Percentiles rank a stretch among this genome's conserved stretches.
Evolutionary conservation across 2,329 filamentous ascomycete species (phyloP).

Genomic region (Cladosporium velox): DNA sequence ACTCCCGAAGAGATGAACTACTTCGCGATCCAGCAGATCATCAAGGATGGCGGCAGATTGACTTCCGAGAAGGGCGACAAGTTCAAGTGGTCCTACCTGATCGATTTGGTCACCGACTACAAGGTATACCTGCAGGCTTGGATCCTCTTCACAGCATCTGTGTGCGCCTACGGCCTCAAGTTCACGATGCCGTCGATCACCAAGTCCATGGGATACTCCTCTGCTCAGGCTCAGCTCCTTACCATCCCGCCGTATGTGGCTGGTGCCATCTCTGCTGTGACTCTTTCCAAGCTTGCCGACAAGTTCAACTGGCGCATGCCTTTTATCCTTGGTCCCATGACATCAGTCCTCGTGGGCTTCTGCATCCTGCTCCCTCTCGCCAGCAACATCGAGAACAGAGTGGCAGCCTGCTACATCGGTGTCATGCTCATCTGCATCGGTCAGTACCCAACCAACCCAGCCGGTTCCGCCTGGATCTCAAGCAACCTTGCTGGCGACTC

Average conservation of each 20-base stretch:
- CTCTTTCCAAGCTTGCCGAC: conserved; percentile 58
- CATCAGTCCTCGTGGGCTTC: conserved; percentile 27
- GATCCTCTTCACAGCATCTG: conserved; percentile 28
- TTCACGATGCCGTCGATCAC: conserved; percentile 57
- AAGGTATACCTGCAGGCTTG: conserved; percentile 30
- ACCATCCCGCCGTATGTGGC: conserved; percentile 36
- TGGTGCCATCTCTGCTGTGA: conserved; percentile 35
- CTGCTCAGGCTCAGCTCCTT: conserved; percentile 30
- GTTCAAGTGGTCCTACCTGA: conserved; percentile 31
- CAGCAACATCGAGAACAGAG: conserved; percentile 31
- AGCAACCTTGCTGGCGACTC: conserved; percentile 37
- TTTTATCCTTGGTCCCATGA: conserved; percentile 51
- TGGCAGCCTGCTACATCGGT: conserved; percentile 45
- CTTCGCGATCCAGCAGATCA: conserved; percentile 26
- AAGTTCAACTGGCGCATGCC: conserved; percentile 57
- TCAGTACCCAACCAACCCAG: conserved; percentile 32
- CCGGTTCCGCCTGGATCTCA: conserved; percentile 33
- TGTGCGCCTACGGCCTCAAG: conserved; percentile 37
- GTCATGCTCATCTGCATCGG: conserved; percentile 32
- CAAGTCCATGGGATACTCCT: conserved; percentile 45
- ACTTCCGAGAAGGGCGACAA: conserved; percentile 27
- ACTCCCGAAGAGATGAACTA: conserved; percentile 27
- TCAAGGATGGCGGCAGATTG: conserved; percentile 26
- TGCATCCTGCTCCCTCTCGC: conserved; percentile 27
- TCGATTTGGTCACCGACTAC: conserved; percentile 28